Conservation (phyloP, 257 asterid species). For the Capsicum rhomboideum region DNA sequence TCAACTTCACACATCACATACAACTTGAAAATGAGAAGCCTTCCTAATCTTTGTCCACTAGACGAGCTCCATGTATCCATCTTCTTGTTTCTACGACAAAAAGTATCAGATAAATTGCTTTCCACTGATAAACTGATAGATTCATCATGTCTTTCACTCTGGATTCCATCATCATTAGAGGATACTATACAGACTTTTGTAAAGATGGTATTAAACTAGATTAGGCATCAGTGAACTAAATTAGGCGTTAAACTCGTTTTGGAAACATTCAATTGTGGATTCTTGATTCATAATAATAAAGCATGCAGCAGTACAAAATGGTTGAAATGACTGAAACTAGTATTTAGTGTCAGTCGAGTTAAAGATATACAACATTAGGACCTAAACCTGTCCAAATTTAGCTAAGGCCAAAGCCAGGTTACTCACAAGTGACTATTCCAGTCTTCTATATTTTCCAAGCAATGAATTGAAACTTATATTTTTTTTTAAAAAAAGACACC, state of each 20-base stretch:
- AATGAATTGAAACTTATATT: no score
- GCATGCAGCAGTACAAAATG: neutral
- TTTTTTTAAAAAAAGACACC: no score
- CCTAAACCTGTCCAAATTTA: no score
- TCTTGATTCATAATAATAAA: neutral
- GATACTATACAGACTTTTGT: slow-evolving; percentile 14
- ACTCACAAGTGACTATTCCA: no score
- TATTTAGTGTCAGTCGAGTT: neutral
- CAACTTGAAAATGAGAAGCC: slow-evolving; percentile 44
- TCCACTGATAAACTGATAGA: slow-evolving; percentile 14
- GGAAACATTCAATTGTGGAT: neutral
- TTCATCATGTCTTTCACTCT: slow-evolving; percentile 35
- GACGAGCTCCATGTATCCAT: slow-evolving; percentile 53
- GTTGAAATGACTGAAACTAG: neutral
- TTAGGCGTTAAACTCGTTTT: neutral
- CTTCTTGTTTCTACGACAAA: slow-evolving; percentile 34
- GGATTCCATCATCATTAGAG: slow-evolving; percentile 39
- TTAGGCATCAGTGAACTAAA: neutral
- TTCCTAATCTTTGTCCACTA: slow-evolving; percentile 39
- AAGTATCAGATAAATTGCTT: slow-evolving; percentile 7
- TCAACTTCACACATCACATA: slow-evolving; percentile 56
- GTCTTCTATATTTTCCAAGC: no score
- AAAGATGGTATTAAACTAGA: neutral
- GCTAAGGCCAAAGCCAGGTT: no score
- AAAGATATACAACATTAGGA: no score